Conservation (phyloP, 164 flowering plant species). For the Nymphaea colorata region DNA sequence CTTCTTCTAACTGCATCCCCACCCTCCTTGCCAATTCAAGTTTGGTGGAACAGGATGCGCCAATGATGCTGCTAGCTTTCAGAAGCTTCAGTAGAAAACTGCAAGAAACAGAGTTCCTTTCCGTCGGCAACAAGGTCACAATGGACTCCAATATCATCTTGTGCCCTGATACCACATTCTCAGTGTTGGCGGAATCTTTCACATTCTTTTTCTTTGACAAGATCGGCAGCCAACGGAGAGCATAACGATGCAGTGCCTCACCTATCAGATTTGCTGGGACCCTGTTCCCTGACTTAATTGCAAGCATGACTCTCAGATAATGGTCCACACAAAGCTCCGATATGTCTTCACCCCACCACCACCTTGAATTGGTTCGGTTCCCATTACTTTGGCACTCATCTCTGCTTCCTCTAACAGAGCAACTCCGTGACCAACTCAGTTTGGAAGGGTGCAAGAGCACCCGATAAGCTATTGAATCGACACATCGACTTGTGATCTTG, state of each 20-base stretch:
- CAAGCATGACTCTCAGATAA: conserved; percentile 72
- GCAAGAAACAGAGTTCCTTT: conserved; percentile 68
- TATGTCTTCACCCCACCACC: conserved; percentile 93
- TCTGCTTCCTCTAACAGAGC: conserved; percentile 37
- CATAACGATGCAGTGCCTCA: conserved; percentile 67
- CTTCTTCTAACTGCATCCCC: conserved; percentile 83
- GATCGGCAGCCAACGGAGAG: conserved; percentile 68
- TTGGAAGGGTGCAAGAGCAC: conserved; percentile 43
- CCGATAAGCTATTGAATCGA: conserved; percentile 56
- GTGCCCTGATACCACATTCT: conserved; percentile 28
- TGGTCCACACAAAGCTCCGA: conserved; percentile 72
- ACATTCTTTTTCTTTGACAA: conserved; percentile 28
- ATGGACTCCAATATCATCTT: conserved; percentile 74
- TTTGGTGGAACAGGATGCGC: conserved; percentile 64
- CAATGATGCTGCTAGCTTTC: conserved; percentile 62
- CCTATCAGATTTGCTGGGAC: conserved; percentile 57
- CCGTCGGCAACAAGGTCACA: conserved; percentile 67
- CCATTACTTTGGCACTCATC: conserved; percentile 36
- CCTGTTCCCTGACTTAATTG: conserved; percentile 51
- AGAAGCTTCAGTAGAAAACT: conserved; percentile 70
- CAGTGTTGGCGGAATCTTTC: conserved; percentile 23
- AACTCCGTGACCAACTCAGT: conserved; percentile 41
- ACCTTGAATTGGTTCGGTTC: conserved; percentile 18
- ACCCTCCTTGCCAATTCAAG: conserved; percentile 71
- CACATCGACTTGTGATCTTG: conserved; percentile 70